phyloP scores from a whole-genome alignment of 2,329 filamentous ascomycete species.

The Ambrosiella xylebori region DNA sequence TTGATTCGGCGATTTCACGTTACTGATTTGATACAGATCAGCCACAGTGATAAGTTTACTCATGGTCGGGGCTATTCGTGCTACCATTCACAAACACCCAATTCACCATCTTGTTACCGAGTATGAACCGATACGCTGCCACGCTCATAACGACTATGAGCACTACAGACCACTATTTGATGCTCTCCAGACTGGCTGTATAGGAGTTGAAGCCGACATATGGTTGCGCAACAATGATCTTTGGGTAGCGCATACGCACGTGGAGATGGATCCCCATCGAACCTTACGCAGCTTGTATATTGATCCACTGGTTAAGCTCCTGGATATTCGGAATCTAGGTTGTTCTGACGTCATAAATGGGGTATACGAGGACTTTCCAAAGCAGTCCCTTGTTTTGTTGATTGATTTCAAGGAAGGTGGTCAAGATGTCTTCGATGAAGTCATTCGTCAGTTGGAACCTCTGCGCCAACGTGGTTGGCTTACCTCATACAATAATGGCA shows the following conservation, averaged over 20 bases:
- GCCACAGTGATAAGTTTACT: conserved; percentile 1
- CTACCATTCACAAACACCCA: not conserved
- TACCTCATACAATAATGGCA: conserved; percentile 32
- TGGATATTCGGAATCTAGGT: conserved; percentile 32
- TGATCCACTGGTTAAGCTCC: conserved; percentile 41
- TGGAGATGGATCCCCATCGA: conserved; percentile 25
- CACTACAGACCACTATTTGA: conserved; percentile 43
- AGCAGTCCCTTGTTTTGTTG: conserved; percentile 41
- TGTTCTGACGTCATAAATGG: conserved; percentile 26
- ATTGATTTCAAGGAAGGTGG: conserved; percentile 52
- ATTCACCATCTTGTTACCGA: conserved; percentile 17
- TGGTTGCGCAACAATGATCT: conserved; percentile 40
- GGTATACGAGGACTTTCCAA: conserved; percentile 36
- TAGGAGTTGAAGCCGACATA: conserved; percentile 52
- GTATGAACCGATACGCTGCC: conserved; percentile 35
- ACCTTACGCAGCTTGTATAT: conserved; percentile 48
- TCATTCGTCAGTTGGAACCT: conserved; percentile 33
- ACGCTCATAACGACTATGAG: conserved; percentile 60
- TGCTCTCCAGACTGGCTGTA: conserved; percentile 41
- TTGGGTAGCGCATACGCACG: conserved; percentile 39
- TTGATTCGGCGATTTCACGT: not conserved
- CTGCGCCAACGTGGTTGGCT: conserved; percentile 42
- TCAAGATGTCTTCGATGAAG: conserved; percentile 29
- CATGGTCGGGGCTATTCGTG: not conserved
- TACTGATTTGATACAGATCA: not conserved